Conservation (phyloP, 805 yeast species). For the Jamesozyma piceae region DNA sequence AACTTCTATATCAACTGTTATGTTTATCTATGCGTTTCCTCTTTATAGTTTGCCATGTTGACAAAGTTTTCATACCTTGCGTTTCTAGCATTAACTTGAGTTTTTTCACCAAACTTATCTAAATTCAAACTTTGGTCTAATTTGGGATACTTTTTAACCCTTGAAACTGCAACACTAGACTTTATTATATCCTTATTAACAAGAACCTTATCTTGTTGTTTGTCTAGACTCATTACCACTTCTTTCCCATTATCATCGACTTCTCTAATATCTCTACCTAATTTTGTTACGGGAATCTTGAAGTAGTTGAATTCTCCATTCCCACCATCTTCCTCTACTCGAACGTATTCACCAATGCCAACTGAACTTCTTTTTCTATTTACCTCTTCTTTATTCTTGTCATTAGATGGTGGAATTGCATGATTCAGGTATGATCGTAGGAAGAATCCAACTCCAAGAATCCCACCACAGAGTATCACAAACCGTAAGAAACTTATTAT, state of each 20-base stretch:
- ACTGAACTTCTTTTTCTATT: neutral
- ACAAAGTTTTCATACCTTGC: conserved; percentile 16
- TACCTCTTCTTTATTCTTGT: neutral
- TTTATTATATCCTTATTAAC: neutral
- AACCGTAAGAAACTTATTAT: conserved; percentile 17
- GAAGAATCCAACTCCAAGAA: conserved; percentile 11
- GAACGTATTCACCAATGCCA: neutral
- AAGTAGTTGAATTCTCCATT: conserved; percentile 19
- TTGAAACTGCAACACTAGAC: neutral
- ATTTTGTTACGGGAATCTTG: conserved; percentile 20
- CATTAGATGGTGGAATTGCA: neutral
- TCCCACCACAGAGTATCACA: conserved; percentile 16
- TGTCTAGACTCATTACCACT: neutral
- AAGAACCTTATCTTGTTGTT: neutral
- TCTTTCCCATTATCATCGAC: neutral
- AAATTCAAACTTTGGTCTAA: neutral
- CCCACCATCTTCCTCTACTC: neutral
- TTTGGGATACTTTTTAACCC: neutral
- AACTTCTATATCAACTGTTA: too few species aligned
- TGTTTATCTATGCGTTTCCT: neutral
- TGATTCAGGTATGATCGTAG: neutral
- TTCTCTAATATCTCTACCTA: conserved; percentile 4
- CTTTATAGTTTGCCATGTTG: conserved; percentile 10
- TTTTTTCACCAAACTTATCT: conserved; percentile 1
- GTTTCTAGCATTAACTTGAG: conserved; percentile 3